Evolutionary conservation across 1,284 basidiomycete species (phyloP), one percentile per base, ranked within the genome.

Genomic region (Apiotrichum akiyoshidainum): DNA sequence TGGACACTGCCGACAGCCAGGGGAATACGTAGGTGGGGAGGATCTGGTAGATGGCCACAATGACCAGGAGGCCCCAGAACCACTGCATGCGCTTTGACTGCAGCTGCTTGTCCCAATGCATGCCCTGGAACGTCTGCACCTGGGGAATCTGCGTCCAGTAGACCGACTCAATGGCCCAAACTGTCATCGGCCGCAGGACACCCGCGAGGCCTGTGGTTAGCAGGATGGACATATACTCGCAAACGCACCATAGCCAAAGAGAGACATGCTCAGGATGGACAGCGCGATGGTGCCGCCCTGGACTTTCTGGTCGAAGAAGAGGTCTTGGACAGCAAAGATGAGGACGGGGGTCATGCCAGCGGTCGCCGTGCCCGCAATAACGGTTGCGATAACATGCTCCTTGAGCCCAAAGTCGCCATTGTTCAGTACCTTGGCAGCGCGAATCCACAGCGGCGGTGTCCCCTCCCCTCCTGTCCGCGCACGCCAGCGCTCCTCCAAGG

Each of bases 221-320:
- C n/a, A n/a, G n/a, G n/a, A n/a, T n/a, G n/a, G n/a, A n/a, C n/a
- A n/a, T n/a, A n/a, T n/a, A n/a, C n/a, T n/a, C n/a, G n/a, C n/a
- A n/a, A n/a, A n/a, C n/a, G n/a, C 37, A 37, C 37, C 85, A 65
- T 85, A 86, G 75, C 86, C 86, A 66, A 87, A 86, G 62, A 83
- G 82, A 1, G 83, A 83, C 1, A 86, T 86, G 0, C 85, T 86
- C 70, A 87, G 84, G 0, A 84, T 86, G 0, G 83, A 82, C 9
- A 87, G 80, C 21, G 87, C 76, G 3, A 85, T 85, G 0, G 84
- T 86, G 0, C 81, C 78, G 0, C 83, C 82, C 49, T 79, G 76
- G 6, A 85, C 82, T 41, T 83, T 75, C 8, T 83, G 83, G 59
- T 83, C 76, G 68, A 86, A 87, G 69, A 83, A 87, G 41, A 46